Conservation (phyloP, 768 basidiomycete species). For the Serpula lacrymans region DNA sequence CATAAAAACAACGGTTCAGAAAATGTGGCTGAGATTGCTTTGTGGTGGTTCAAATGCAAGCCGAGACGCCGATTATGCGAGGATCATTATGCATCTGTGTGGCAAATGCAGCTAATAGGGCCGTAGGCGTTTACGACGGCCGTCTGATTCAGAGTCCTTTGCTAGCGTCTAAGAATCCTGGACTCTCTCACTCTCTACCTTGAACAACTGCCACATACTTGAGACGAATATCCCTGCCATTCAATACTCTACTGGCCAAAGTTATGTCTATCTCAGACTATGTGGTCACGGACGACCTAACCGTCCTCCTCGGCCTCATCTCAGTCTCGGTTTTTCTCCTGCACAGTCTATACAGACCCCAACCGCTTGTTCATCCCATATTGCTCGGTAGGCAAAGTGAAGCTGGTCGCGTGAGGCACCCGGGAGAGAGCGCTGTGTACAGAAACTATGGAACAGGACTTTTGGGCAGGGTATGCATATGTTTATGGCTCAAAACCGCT, state of each 20-base stretch:
- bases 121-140: no score
- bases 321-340: conserved; percentile 74
- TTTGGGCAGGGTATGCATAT: conserved; percentile 64
- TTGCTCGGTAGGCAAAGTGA: conserved; percentile 91
- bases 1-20: no score
- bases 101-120: no score
- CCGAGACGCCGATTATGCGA: no score
- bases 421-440: conserved; percentile 83
- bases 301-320: conserved; percentile 71
- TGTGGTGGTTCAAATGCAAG: no score
- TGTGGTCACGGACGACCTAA: conserved; percentile 74
- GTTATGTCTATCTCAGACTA: conserved; percentile 49
- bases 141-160: no score
- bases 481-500: conserved; percentile 4
- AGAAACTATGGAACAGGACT: conserved; percentile 87
- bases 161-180: no score
- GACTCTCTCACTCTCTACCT: no score
- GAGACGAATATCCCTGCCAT: conserved; percentile 3
- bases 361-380: conserved; percentile 90
- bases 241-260: conserved; percentile 14
- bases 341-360: conserved; percentile 75
- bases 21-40: no score
- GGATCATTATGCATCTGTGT: no score
- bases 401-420: conserved; percentile 74
- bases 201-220: not conserved